A percentile compares a stretch with the other conserved stretches of the same genome.
These are phyloP conservation scores for Geotrichum macrosporum DNA, from an alignment of 1,139 yeast genomes.

Conservation along the genomic window DNA sequence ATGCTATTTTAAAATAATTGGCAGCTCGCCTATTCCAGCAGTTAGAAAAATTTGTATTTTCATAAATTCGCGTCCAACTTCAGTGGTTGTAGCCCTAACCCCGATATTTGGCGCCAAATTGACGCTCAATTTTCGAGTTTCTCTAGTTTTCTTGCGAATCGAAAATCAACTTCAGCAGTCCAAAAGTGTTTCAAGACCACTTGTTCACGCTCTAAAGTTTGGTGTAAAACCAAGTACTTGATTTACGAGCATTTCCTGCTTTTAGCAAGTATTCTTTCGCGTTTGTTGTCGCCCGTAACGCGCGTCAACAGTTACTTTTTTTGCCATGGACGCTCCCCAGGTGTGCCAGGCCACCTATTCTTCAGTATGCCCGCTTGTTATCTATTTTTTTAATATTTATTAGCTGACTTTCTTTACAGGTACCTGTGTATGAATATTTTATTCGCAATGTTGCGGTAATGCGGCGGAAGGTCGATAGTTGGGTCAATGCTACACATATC, in stretches of 20 bases:
- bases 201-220: too few species aligned
- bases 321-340: conserved; percentile 14
- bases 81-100: background rate
- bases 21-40: too few species aligned
- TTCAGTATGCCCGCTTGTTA: conserved; percentile 11
- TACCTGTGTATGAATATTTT: conserved; percentile 82
- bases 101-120: background rate
- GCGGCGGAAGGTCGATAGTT: conserved; percentile 85
- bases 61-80: background rate
- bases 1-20: too few species aligned
- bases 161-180: background rate
- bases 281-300: background rate
- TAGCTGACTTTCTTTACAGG: conserved; percentile 36
- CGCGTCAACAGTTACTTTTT: background rate
- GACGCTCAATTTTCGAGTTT: background rate
- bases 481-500: conserved; percentile 98
- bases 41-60: too few species aligned
- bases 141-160: background rate
- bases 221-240: background rate
- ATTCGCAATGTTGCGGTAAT: conserved; percentile 82
- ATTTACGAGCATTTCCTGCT: background rate
- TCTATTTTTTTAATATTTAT: background rate
- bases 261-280: background rate
- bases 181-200: background rate
- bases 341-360: conserved; percentile 23